A percentile compares a stretch with the other conserved stretches of the same genome.
Conservation (phyloP, 257 asterid genomes). For the Salvia rosmarinus region DNA sequence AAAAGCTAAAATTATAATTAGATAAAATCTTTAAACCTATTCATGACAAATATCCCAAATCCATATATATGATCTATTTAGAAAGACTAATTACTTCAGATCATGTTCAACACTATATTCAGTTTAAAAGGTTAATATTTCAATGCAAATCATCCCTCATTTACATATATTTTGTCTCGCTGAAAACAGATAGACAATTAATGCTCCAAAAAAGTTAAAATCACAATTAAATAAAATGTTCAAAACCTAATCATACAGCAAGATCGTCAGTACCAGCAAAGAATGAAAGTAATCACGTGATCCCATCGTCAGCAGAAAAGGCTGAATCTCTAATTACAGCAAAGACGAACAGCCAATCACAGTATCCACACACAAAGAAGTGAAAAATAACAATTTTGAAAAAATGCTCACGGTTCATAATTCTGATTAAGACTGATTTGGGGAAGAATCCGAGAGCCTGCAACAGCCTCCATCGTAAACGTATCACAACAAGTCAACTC, state of each 20-base stretch:
- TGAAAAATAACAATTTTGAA: background rate
- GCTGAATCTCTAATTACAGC: background rate
- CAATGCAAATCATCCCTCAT: too few relatives aligned
- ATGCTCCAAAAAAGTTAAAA: too few relatives aligned
- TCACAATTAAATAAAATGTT: too few relatives aligned
- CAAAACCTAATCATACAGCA: too few relatives aligned
- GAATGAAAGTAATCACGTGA: too few relatives aligned
- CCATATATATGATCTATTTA: too few relatives aligned
- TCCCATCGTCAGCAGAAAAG: background rate
- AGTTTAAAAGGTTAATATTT: too few relatives aligned
- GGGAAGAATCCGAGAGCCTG: constrained; percentile 53
- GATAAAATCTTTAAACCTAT: background rate
- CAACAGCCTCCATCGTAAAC: constrained; percentile 28
- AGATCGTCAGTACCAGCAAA: too few relatives aligned
- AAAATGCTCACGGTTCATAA: constrained; percentile 52
- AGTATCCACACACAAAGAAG: constrained; percentile 16
- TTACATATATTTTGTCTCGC: too few relatives aligned
- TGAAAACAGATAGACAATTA: too few relatives aligned
- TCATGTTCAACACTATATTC: too few relatives aligned
- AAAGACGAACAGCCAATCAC: background rate
- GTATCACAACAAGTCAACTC: constrained; percentile 10
- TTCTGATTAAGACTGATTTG: constrained; percentile 39
- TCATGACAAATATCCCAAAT: constrained; percentile 21
- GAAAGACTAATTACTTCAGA: too few relatives aligned
- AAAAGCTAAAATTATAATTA: background rate